Conservation (phyloP, 805 yeast species). For the Candida verbasci region DNA sequence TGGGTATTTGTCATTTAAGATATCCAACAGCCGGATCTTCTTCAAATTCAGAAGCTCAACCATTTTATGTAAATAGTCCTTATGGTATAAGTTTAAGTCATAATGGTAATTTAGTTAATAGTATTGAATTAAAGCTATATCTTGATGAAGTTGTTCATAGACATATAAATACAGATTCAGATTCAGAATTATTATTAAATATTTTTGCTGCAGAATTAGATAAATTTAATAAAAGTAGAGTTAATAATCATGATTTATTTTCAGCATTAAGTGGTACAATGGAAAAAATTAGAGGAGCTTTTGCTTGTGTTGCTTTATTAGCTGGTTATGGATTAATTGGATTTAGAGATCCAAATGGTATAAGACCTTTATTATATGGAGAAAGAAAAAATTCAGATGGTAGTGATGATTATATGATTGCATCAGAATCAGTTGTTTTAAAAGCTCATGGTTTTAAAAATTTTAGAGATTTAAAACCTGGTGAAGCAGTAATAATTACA, state of each 20-base stretch:
- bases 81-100: slow-evolving; percentile 89
- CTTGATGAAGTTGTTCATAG: slow-evolving; percentile 94
- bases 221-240: slow-evolving; percentile 87
- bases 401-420: slow-evolving; percentile 79
- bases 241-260: slow-evolving; percentile 85
- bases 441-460: slow-evolving; percentile 84
- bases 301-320: slow-evolving; percentile 89
- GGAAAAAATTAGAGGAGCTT: slow-evolving; percentile 87
- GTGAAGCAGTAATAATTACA: slow-evolving; percentile 93
- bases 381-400: slow-evolving; percentile 54
- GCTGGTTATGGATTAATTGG: slow-evolving; percentile 97
- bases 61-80: slow-evolving; percentile 95
- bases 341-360: slow-evolving; percentile 95
- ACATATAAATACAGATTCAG: slow-evolving; percentile 96
- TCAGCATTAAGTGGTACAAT: slow-evolving; percentile 81
- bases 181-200: slow-evolving; percentile 85
- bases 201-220: slow-evolving; percentile 90
- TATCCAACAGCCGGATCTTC: slow-evolving; percentile 97
- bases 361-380: slow-evolving; percentile 86
- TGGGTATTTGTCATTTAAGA: slow-evolving; percentile 93
- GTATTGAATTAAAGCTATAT: slow-evolving; percentile 66
- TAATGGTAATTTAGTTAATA: slow-evolving; percentile 93
- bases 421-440: slow-evolving; percentile 91
- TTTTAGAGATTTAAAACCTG: slow-evolving; percentile 83
- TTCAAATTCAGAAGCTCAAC: slow-evolving; percentile 97